Evolutionary conservation across 2,329 filamentous ascomycete genomes (phyloP).

Genomic region (Clathrospora elynae): DNA sequence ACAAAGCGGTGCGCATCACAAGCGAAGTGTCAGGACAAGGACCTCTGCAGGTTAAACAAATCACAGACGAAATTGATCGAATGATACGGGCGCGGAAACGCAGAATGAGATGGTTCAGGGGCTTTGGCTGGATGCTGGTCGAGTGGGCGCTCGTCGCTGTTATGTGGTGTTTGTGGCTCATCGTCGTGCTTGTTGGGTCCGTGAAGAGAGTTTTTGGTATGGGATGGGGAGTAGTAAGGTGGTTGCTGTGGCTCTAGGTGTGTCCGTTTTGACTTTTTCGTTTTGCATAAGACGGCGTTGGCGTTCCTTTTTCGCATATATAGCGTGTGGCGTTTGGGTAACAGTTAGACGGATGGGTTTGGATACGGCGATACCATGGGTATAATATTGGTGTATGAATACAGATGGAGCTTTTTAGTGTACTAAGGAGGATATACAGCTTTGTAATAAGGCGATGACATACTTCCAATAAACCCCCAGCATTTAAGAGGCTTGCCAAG

Average conservation of each 20-base stretch:
- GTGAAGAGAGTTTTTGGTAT: conserved; percentile 67
- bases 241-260: conserved; percentile 72
- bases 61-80: conserved; percentile 73
- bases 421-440: background rate
- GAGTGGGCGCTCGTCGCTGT: conserved; percentile 88
- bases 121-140: conserved; percentile 77
- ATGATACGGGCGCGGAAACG: conserved; percentile 74
- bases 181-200: conserved; percentile 76
- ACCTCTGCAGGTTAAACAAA: conserved; percentile 77
- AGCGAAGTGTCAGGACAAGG: conserved; percentile 77
- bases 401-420: background rate
- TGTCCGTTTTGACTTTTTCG: background rate
- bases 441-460: conserved; percentile 6
- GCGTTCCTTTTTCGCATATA: conserved; percentile 4
- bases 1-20: conserved; percentile 79
- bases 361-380: conserved; percentile 8
- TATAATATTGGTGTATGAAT: conserved; percentile 10
- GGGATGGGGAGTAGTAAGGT: conserved; percentile 66
- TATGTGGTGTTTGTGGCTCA: conserved; percentile 93
- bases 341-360: conserved; percentile 1
- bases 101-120: conserved; percentile 74
- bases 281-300: conserved; percentile 9
- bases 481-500: no score
- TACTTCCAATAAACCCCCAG: no score
- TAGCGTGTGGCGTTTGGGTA: conserved; percentile 3